Base-by-base conservation (phyloP, 1,284 basidiomycete species). In the Apiotrichum mycotoxinovorans region DNA sequence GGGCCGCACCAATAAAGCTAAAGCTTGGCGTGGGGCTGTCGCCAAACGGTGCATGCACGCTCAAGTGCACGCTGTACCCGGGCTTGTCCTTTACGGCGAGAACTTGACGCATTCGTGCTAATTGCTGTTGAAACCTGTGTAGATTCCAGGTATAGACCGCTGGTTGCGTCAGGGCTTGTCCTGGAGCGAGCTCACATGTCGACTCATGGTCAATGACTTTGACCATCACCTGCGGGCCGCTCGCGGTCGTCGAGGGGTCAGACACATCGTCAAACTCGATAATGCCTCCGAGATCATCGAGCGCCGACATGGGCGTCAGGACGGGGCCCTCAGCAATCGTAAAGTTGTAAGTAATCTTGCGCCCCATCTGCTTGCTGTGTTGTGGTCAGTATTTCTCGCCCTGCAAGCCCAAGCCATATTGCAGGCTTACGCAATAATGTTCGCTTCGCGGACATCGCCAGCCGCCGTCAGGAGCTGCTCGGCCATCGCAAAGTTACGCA, bases 241-340 rank as follows among this genome's bases (percentile, higher is more conserved):
- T 85, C 11, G 83, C 79, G 9, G 84, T 85, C 2, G 84, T 81
- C 2, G 88, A 82, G 2, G 87, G 84, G 73, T 92, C 89, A 22
- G 87, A 83, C n/a, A 91, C 88, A 65, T 96, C 92, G 30, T 94
- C 94, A 70, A 96, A 91, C 69, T 93, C 88, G 73, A 91, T 87
- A 40, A 97, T 79, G 3, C 91, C 91, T 25, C 88, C 88, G 60
- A 93, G 88, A 26, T 87, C 86, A 69, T 93, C 92, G 41, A 92
- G 82, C 3, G 87, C 86, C 18, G 93, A 96, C 18, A 81, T 82
- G 4, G 93, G 91, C 3, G 61, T 60, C 2, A 57, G 63, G 7
- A 52, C 25, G 2, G 35, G 41, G 45, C 88, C 89, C 49, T 93
- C 86, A 25, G 90, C 85, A 47, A 96, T 84, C 4, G 87, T 87